Evolutionary conservation across 2,329 filamentous ascomycete genomes (phyloP).

Genomic region (Venturia carpophila): DNA sequence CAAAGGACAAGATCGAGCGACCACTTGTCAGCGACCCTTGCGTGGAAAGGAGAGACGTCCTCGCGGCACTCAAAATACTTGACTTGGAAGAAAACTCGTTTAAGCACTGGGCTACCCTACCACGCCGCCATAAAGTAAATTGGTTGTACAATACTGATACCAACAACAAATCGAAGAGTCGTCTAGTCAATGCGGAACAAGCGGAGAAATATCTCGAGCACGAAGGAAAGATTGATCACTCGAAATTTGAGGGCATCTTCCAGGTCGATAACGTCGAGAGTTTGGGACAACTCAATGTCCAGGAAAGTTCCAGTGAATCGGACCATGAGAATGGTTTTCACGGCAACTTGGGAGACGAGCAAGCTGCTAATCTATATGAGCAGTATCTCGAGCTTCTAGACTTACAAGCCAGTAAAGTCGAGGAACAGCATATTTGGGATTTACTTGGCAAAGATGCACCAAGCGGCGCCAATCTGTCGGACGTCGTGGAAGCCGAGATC

Average conservation of each 20-base stretch:
- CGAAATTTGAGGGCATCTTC: background rate
- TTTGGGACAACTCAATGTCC: too few species aligned
- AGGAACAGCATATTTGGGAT: constrained; percentile 41
- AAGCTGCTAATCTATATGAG: constrained; percentile 29
- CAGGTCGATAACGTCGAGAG: background rate
- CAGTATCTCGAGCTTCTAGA: constrained; percentile 43
- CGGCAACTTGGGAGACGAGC: background rate
- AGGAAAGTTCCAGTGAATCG: background rate
- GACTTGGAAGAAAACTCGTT: constrained; percentile 40
- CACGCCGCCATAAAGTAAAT: constrained; percentile 37
- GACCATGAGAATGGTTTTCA: background rate
- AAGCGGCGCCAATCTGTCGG: constrained; percentile 21
- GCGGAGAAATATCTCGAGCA: constrained; percentile 21
- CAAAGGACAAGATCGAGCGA: constrained; percentile 31
- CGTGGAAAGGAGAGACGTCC: constrained; percentile 44
- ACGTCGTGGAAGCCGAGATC: constrained; percentile 21
- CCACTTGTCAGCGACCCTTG: constrained; percentile 26
- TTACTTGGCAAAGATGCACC: constrained; percentile 32
- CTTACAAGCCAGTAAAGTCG: constrained; percentile 33
- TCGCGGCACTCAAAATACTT: constrained; percentile 47
- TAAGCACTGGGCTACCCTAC: constrained; percentile 45
- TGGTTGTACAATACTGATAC: constrained; percentile 20
- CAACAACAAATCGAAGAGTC: constrained; percentile 18
- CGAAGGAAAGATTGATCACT: constrained; percentile 20
- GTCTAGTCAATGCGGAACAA: constrained; percentile 20